Conservation (phyloP, 1,284 basidiomycete genomes). For the Veloboletus limbatus region DNA sequence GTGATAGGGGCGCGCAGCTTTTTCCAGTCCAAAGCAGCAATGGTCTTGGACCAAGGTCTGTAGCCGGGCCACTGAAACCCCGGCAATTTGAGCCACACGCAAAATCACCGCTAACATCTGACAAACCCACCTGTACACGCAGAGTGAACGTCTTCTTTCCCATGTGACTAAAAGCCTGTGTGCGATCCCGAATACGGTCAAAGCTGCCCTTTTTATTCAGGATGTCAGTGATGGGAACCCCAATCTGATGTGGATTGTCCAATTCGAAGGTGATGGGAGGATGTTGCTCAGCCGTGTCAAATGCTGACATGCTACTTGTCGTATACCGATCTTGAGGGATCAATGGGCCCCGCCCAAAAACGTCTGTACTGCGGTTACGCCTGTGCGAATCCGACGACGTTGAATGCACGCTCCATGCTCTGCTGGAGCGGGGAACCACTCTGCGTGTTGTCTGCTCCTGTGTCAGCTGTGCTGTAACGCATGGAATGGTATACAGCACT, state of each 20-base stretch:
- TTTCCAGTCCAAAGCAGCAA: constrained; percentile 32
- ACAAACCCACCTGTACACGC: constrained; percentile 23
- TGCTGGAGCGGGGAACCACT: constrained; percentile 17
- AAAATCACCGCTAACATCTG: background rate
- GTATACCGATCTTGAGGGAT: constrained; percentile 26
- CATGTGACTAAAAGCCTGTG: constrained; percentile 18
- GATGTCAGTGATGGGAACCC: constrained; percentile 25
- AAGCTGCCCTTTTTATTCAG: constrained; percentile 12
- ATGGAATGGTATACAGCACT: constrained; percentile 13
- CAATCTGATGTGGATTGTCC: constrained; percentile 16
- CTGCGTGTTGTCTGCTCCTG: constrained; percentile 17
- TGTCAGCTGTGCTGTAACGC: constrained; percentile 19
- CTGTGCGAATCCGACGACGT: constrained; percentile 1
- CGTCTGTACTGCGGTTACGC: constrained; percentile 3
- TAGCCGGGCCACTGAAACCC: constrained; percentile 34
- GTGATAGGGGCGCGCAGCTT: constrained; percentile 30
- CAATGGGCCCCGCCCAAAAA: constrained; percentile 16
- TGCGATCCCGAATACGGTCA: constrained; percentile 13
- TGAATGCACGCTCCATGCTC: constrained; percentile 12
- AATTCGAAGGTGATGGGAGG: constrained; percentile 21
- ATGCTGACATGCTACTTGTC: constrained; percentile 14
- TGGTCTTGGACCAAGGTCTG: constrained; percentile 26
- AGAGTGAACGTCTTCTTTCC: constrained; percentile 31
- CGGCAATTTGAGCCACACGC: background rate
- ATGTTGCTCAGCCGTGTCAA: constrained; percentile 1